Evolutionary conservation across 306 rosid genomes (phyloP), one percentile per base, ranked within the genome.

Genomic region (Casuarina cunninghamiana): DNA sequence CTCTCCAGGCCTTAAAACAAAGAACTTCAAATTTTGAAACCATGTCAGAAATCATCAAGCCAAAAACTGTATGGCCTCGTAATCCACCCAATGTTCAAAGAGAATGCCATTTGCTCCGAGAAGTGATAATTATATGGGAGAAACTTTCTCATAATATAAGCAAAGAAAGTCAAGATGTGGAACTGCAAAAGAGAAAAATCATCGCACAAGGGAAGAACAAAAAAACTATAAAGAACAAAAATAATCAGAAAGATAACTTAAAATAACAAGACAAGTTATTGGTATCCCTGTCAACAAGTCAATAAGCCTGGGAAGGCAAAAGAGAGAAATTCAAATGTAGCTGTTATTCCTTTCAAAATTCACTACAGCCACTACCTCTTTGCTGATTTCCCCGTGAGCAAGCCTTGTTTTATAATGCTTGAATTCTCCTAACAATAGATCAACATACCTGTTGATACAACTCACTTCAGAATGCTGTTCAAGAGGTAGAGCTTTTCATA

Each of bases 391-490:
- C 21, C 94, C 97, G 77, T 91, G 92, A 84, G 85, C 90, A 74
- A 96, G 90, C 80, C 96, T 89, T n/a, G 99, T 96, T 88, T 91
- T 93, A 78, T 87, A 96, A 86, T 93, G 98, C 91, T 96, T 96
- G 83, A 96, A 96, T 84, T 96, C 99, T 63, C 99, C 99, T 89
- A 96, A 84, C 80, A 96, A 82, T 90, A 93, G 85, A 84, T 96
- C 99, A 77, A 96, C 97, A 61, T 96, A 93, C 87, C 99, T 96
- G 82, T 79, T 73, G 73, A 71, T 65, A 78, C 79, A 84, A 83
- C 70, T 80, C 69, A 75, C 80, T 83, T 86, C 83, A 88, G 81
- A 78, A 82, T 6, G 44, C 77, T 49, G 57, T 61, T 71, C 35
- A 45, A 67, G 80, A 61, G n/a, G 55, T 69, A 79, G 74, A 32